Conservation (phyloP, 2,329 filamentous ascomycete species). For the Purpureocillium takamizusanense region DNA sequence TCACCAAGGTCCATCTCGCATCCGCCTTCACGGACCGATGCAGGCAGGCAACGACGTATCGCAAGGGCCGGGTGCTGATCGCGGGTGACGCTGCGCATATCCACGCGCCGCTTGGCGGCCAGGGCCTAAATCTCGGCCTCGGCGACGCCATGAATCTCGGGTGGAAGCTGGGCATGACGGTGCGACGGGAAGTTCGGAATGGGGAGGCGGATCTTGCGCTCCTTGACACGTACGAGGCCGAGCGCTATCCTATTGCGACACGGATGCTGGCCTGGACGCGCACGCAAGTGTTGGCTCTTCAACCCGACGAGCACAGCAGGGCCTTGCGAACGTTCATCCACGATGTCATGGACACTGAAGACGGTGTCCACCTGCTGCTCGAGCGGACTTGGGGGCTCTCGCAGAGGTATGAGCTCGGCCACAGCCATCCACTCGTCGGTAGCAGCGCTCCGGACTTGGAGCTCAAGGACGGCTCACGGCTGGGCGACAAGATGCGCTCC, state of each 20-base stretch:
- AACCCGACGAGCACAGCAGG: slow-evolving; percentile 14
- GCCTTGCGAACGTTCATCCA: slow-evolving; percentile 13
- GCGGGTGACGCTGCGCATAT: slow-evolving; percentile 42
- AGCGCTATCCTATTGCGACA: slow-evolving; percentile 34
- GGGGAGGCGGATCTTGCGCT: slow-evolving; percentile 12
- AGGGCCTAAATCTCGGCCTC: slow-evolving; percentile 43
- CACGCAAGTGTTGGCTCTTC: slow-evolving; percentile 22
- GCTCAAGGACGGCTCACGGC: slow-evolving; percentile 13
- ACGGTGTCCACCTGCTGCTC: slow-evolving; percentile 19
- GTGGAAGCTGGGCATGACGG: slow-evolving; percentile 38
- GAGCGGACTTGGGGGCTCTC: slow-evolving; percentile 24
- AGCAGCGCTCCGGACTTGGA: slow-evolving; percentile 26
- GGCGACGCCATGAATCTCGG: slow-evolving; percentile 39
- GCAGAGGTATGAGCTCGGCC: slow-evolving; percentile 19
- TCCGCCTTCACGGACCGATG: slow-evolving; percentile 15
- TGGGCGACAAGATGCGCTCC: slow-evolving; percentile 18
- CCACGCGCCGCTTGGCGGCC: slow-evolving; percentile 36
- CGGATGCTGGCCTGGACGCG: slow-evolving; percentile 27
- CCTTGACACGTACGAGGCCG: slow-evolving; percentile 36
- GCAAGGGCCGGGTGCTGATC: slow-evolving; percentile 33
- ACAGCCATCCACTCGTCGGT: slow-evolving; percentile 21
- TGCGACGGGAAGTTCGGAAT: slow-evolving; percentile 11
- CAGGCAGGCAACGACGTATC: slow-evolving; percentile 22
- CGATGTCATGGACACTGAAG: slow-evolving; percentile 17
- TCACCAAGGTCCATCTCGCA: slow-evolving; percentile 14